phyloP scores from a whole-genome alignment of 768 basidiomycete species.

The Boletus eberwhitei region DNA sequence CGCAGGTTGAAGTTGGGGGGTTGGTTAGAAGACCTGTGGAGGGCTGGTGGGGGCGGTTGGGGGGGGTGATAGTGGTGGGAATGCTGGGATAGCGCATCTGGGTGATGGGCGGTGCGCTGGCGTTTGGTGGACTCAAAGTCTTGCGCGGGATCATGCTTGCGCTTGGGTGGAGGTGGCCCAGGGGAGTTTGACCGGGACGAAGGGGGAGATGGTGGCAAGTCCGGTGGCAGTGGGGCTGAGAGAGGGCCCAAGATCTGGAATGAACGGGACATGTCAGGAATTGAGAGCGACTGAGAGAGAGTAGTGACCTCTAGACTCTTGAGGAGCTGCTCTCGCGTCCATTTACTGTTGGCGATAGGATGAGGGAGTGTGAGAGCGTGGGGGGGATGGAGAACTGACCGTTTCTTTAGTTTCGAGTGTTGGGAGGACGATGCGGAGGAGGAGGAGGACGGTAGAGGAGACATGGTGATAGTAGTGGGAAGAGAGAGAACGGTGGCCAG shows the following conservation, averaged over 20 bases:
- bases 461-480: slow-evolving; percentile 39
- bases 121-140: slow-evolving; percentile 31
- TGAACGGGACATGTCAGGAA: slow-evolving; percentile 16
- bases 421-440: slow-evolving; percentile 22
- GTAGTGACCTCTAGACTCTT: slow-evolving; percentile 38
- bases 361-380: slow-evolving; percentile 19
- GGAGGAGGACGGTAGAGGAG: slow-evolving; percentile 27
- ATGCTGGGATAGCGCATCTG: slow-evolving; percentile 28
- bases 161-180: slow-evolving; percentile 34
- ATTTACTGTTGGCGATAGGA: slow-evolving; percentile 30
- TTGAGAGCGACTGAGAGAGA: background rate
- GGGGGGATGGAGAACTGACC: slow-evolving; percentile 23
- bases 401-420: slow-evolving; percentile 30
- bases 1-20: slow-evolving; percentile 27
- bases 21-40: slow-evolving; percentile 22
- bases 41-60: slow-evolving; percentile 21
- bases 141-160: slow-evolving; percentile 32
- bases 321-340: slow-evolving; percentile 38
- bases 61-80: slow-evolving; percentile 29
- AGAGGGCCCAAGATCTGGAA: slow-evolving; percentile 41
- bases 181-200: slow-evolving; percentile 43
- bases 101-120: slow-evolving; percentile 25
- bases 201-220: slow-evolving; percentile 45
- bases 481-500: slow-evolving; percentile 38
- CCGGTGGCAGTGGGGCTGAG: slow-evolving; percentile 40